Evolutionary conservation across 106 monocot species (phyloP).

Genomic region (Chionographis japonica): DNA sequence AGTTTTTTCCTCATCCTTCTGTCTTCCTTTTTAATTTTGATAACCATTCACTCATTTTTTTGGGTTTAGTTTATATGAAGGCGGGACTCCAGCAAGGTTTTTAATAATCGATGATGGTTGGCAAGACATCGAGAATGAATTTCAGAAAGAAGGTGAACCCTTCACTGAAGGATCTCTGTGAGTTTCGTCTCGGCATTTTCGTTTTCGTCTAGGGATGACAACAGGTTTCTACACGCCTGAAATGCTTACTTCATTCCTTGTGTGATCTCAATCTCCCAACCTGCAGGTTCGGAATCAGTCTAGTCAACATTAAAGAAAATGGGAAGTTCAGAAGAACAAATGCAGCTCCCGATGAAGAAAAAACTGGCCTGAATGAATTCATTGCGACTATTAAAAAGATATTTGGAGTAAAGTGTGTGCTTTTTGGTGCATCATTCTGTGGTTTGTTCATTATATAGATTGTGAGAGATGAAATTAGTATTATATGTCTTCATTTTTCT

Average conservation of each 20-base stretch:
- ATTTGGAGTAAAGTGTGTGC: slow-evolving; percentile 28
- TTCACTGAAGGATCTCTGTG: slow-evolving; percentile 36
- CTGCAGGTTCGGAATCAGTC: slow-evolving; percentile 31
- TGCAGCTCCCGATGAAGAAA: slow-evolving; percentile 1
- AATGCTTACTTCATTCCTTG: neutral
- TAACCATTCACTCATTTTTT: too few species aligned
- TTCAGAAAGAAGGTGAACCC: slow-evolving; percentile 47
- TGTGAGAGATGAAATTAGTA: too few species aligned
- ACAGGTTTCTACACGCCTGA: neutral
- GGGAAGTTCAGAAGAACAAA: slow-evolving; percentile 20
- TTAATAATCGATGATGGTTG: slow-evolving; percentile 54
- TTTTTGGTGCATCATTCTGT: neutral
- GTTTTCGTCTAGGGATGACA: neutral
- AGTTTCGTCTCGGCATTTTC: slow-evolving; percentile 9
- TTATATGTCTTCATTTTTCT: too few species aligned
- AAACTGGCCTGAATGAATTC: slow-evolving; percentile 25
- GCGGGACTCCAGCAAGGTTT: slow-evolving; percentile 40
- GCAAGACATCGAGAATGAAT: slow-evolving; percentile 44
- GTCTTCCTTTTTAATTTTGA: too few species aligned
- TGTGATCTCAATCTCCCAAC: neutral
- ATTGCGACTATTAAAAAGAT: slow-evolving; percentile 29
- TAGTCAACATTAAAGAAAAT: slow-evolving; percentile 39
- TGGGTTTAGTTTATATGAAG: slow-evolving; percentile 29
- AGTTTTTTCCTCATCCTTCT: too few species aligned
- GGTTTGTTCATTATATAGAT: too few species aligned